Evolutionary conservation across 768 basidiomycete species (phyloP), one percentile per base, ranked within the genome.

Genomic region (Hemileccinum rubropunctum): DNA sequence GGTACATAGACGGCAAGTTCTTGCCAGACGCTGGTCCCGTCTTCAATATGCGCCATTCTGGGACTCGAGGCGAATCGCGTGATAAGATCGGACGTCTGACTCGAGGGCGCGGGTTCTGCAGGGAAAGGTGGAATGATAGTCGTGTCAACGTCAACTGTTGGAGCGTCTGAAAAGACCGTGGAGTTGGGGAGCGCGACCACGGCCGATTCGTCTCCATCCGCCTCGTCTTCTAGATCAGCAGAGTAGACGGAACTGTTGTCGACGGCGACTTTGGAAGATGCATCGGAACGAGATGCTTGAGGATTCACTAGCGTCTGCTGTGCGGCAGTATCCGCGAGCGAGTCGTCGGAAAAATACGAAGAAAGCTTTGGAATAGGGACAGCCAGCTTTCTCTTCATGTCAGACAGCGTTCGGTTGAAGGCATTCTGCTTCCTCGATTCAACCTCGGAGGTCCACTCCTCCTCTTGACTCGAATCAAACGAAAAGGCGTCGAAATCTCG

Each of bases 381-480:
- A 2, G 48, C 48, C 4, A 58, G 43, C 37, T 45, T 10, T 23
- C 48, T 18, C 20, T 18, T 26, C 23, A 36, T 50, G 6, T 34
- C 48, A 23, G 18, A 50, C 42, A 58, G 28, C 3, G 20, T 5
- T 4, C 30, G 46, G 14, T 57, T 45, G 13, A 53, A 42, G 3
- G 26, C 48, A 4, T 53, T 45, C 9, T 58, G 52, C 12, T 48
- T 58, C 1, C 52, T 36, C 11, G 46, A 34, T 14, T 46, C 56
- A 1, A 57, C 50, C 13, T 59, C 58, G 0, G 46, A 42, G 3
- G 58, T 59, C 50, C 52, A 58, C 2, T 59, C 58, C 15, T 57
- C 56, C 1, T 55, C 48, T 30, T 50, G 37, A n/a, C 35, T 50
- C 0, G 46, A 54, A 15, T 48, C 33, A 14, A 54, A 58, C 20